phyloP scores from a whole-genome alignment of 192 early-diverging fungal genomes.

The Umbelopsis ramanniana region DNA sequence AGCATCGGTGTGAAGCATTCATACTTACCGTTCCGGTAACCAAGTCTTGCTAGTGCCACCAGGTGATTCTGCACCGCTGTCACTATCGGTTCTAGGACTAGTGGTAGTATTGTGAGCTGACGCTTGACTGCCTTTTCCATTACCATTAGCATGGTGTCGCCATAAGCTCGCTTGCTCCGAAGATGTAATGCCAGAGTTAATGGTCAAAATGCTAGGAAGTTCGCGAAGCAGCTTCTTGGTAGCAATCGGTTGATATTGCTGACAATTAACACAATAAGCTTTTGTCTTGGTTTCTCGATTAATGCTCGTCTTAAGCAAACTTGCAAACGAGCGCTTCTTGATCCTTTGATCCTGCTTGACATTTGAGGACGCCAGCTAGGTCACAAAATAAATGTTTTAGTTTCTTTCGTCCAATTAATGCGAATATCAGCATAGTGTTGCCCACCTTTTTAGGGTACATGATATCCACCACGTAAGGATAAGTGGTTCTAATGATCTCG shows the following conservation, averaged over 20 bases:
- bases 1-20: not conserved
- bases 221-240: constrained; percentile 71
- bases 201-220: constrained; percentile 72
- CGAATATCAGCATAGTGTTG: not conserved
- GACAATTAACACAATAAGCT: constrained; percentile 88
- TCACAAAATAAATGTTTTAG: not conserved
- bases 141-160: constrained; percentile 42
- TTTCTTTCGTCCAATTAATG: not conserved
- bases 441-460: constrained; percentile 68
- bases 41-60: constrained; percentile 43
- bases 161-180: constrained; percentile 61
- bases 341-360: constrained; percentile 29
- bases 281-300: constrained; percentile 72
- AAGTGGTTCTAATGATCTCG: constrained; percentile 62
- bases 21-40: constrained; percentile 51
- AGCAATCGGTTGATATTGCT: constrained; percentile 78
- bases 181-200: constrained; percentile 75
- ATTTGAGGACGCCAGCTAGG: constrained; percentile 1
- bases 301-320: constrained; percentile 60
- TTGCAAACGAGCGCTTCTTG: constrained; percentile 47
- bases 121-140: constrained; percentile 19
- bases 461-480: constrained; percentile 86
- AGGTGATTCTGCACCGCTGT: constrained; percentile 20
- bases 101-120: not conserved
- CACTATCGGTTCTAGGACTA: constrained; percentile 18